These are phyloP conservation scores for Carpinus fangiana DNA, from an alignment of 306 rosid species.

Conservation along the genomic window DNA sequence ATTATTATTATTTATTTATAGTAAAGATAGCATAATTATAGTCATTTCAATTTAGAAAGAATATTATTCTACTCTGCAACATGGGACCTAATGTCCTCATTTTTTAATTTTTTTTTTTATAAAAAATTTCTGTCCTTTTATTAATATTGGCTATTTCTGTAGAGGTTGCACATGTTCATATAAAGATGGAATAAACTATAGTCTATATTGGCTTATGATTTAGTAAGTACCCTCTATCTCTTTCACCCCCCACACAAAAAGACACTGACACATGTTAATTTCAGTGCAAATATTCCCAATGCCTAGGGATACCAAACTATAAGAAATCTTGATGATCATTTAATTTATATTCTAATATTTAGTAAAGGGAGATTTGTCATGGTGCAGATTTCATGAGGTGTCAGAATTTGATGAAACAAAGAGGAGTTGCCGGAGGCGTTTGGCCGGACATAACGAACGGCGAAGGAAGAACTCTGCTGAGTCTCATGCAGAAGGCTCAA, in stretches of 20 bases:
- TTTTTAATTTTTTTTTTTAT: too few species aligned
- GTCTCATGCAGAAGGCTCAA: constrained; percentile 54
- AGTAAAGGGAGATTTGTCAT: background rate
- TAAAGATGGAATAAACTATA: too few species aligned
- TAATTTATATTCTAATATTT: too few species aligned
- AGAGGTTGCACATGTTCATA: background rate
- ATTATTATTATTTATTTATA: background rate
- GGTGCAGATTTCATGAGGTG: constrained; percentile 65
- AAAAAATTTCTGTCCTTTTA: too few species aligned
- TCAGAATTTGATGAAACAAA: constrained; percentile 64
- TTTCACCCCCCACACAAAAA: background rate
- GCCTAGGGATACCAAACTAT: background rate
- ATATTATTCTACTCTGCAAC: background rate
- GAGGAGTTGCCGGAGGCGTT: constrained; percentile 70
- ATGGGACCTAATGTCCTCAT: background rate
- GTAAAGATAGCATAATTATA: background rate
- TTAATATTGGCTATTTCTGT: background rate
- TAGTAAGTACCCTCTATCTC: background rate
- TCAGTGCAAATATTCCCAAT: background rate
- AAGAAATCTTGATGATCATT: background rate
- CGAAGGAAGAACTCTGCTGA: constrained; percentile 60
- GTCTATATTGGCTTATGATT: background rate
- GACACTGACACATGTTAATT: background rate
- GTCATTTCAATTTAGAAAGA: background rate
- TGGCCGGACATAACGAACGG: constrained; percentile 71